These are phyloP conservation scores for Ambrosiella xylebori DNA, from an alignment of 2,329 filamentous ascomycete genomes.

Conservation along the genomic window DNA sequence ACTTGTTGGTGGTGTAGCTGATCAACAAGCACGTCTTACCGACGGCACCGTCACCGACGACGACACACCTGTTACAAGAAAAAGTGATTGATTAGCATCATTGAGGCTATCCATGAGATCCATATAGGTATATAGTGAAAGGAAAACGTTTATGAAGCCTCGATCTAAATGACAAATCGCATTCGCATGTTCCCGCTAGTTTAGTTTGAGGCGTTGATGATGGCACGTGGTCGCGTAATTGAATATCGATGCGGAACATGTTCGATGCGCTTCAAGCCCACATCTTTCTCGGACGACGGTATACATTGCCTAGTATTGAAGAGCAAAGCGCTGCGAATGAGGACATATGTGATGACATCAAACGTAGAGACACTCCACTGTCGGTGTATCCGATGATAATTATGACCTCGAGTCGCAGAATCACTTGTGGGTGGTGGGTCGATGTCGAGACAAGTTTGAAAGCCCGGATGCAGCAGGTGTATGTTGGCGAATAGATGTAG, in stretches of 20 bases:
- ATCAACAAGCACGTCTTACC: slow-evolving; percentile 98
- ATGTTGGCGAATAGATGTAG: too few species aligned
- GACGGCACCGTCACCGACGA: slow-evolving; percentile 97
- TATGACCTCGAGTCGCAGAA: too few species aligned
- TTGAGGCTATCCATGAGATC: background rate
- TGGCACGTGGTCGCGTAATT: background rate
- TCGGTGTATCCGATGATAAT: too few species aligned
- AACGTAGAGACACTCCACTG: too few species aligned
- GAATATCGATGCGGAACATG: background rate
- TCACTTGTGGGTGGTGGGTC: too few species aligned
- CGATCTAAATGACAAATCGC: background rate
- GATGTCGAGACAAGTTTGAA: too few species aligned
- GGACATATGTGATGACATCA: too few species aligned
- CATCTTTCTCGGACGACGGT: background rate
- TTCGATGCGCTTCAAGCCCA: background rate
- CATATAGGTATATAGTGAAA: background rate
- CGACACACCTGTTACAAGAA: slow-evolving; percentile 58
- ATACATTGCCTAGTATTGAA: background rate
- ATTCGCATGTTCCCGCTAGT: background rate
- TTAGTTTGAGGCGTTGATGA: background rate
- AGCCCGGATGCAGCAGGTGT: too few species aligned
- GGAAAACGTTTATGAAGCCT: background rate
- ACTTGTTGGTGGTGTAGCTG: slow-evolving; percentile 99
- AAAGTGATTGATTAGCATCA: background rate
- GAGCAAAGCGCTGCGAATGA: too few species aligned